Base-by-base conservation (phyloP, 192 early-diverging fungal species). In the Backusella psychrophila region DNA sequence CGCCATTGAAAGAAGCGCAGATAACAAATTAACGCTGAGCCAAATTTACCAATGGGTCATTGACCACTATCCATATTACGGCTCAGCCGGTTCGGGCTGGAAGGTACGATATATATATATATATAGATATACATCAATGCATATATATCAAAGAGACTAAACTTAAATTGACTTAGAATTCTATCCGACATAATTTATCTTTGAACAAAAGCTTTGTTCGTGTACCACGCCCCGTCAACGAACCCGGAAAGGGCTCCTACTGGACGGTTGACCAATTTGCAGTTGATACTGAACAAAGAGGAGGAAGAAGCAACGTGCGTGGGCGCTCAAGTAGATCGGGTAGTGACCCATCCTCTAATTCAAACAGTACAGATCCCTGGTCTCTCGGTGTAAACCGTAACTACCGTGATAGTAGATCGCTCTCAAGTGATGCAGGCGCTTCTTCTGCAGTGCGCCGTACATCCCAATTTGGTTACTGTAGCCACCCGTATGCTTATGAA, bases 201-300 rank as follows among this genome's bases (percentile, higher is more conserved):
- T 86, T 95, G 41, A 95, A 95, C 80, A 93, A 92, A 72, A 85
- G 83, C n/a, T 96, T 96, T 85, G 87, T 93, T 29, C 87, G 91
- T 66, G 89, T 94, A 6, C 87, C 92, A 23, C 86, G 94, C 15
- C 90, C 92, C 8, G 88, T 92, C 71, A 93, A 93, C 77, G 93
- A 95, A 73, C 93, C 93, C 19, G 93, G 93, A n/a, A 95, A 95
- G 83, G 93, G 93, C 21, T 90, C 92, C 35, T 95, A 93, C 68
- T 95, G 93, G 93, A 92, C 90, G 0, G 89, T 95, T 17, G 92
- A 95, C 71, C 79, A 82, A 26, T 79, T 79, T 56, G 81, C 81
- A 39, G 79, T 76, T 19, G 78, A 80, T 41, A 69, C 76, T 4
- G 79, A 79, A 49, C 75, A 71, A 46, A 39, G 73, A 44, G 53